These are phyloP conservation scores for Penicillium aurantiogriseum DNA, from an alignment of 2,329 filamentous ascomycete genomes.

Conservation along the genomic window DNA sequence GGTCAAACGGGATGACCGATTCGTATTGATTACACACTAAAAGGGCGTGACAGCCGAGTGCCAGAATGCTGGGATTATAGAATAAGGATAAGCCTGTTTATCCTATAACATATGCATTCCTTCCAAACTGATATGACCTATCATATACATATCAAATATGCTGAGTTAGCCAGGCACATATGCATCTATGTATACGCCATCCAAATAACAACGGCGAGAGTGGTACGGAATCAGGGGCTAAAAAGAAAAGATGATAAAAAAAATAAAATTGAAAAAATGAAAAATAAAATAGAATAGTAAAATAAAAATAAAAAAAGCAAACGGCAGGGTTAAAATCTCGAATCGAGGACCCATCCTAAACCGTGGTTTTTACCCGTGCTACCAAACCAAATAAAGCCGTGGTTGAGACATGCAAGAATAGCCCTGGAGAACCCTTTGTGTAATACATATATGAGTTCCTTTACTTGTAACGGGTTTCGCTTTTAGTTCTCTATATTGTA, in stretches of 20 bases:
- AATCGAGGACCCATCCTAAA: conserved; percentile 16
- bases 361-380: conserved; percentile 21
- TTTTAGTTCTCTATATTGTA: not conserved
- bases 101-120: not conserved
- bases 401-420: conserved; percentile 6
- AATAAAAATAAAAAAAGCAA: not conserved
- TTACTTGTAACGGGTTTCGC: conserved; percentile 3
- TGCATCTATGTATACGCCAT: not conserved
- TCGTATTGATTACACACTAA: conserved; percentile 14
- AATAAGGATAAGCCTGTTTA: conserved; percentile 3
- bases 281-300: not conserved
- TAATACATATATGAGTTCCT: not conserved
- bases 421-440: not conserved
- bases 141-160: not conserved
- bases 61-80: conserved; percentile 2
- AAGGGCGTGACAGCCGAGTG: conserved; percentile 4
- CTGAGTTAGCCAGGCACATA: not conserved
- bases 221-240: conserved; percentile 1
- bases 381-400: not conserved
- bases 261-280: too few relatives aligned
- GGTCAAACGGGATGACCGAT: conserved; percentile 15
- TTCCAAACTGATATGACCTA: not conserved
- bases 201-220: not conserved
- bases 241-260: not conserved
- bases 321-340: not conserved